Evolutionary conservation across 345 rosid genomes (phyloP).

Genomic region (Salix dunnii): DNA sequence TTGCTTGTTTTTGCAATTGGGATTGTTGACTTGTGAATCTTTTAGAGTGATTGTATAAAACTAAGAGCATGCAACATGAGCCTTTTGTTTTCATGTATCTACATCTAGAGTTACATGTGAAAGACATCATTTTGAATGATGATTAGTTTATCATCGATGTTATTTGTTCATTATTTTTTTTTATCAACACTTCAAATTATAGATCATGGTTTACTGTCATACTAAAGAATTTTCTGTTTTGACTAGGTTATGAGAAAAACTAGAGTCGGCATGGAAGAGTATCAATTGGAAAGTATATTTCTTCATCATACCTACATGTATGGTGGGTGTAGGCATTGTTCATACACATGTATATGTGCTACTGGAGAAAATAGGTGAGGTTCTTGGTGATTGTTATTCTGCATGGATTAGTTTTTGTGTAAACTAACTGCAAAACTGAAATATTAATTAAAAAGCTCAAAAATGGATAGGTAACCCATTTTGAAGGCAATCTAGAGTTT

Average conservation of each 20-base stretch:
- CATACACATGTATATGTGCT: conserved; percentile 93
- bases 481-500: background rate
- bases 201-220: background rate
- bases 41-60: background rate
- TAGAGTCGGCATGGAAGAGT: conserved; percentile 68
- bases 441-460: no score
- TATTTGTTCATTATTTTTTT: background rate
- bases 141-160: background rate
- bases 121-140: background rate
- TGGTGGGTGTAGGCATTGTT: conserved; percentile 94
- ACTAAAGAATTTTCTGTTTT: background rate
- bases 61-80: no score
- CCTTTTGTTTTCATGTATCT: background rate
- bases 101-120: background rate
- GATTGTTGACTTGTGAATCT: background rate
- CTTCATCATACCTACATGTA: conserved; percentile 89
- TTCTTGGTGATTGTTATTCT: background rate
- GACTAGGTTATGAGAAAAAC: conserved; percentile 76
- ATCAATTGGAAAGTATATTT: conserved; percentile 93
- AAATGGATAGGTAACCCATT: background rate
- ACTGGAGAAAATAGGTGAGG: conserved; percentile 85
- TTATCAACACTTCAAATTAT: background rate
- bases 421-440: no score
- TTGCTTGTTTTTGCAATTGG: background rate
- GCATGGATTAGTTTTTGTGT: no score